These are phyloP conservation scores for Gymnopilus dilepis DNA, from an alignment of 768 basidiomycete genomes.

Conservation along the genomic window DNA sequence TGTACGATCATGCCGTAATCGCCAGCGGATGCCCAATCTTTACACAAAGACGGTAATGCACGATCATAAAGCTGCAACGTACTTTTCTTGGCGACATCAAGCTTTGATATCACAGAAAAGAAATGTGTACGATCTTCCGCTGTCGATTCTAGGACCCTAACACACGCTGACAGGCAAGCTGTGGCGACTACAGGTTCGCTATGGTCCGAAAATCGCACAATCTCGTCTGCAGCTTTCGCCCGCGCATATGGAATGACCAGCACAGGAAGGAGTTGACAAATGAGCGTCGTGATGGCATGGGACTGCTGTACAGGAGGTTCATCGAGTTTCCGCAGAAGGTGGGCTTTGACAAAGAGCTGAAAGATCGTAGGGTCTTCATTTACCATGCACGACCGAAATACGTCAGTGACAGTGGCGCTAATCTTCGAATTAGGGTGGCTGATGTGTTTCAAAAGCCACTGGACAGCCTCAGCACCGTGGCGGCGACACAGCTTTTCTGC, in stretches of 20 bases:
- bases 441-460: neutral
- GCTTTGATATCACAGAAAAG: neutral
- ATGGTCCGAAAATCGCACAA: neutral
- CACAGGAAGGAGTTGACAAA: neutral
- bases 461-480: neutral
- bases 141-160: neutral
- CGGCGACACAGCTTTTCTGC: conserved; percentile 1
- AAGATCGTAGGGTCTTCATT: neutral
- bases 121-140: conserved; percentile 3
- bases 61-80: neutral
- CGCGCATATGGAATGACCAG: conserved; percentile 2
- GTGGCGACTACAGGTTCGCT: neutral
- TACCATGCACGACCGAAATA: conserved; percentile 1
- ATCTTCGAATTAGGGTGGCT: neutral
- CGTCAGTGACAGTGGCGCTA: neutral
- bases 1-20: neutral
- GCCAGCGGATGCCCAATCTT: conserved; percentile 1
- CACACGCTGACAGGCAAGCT: neutral
- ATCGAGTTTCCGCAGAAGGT: neutral
- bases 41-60: conserved; percentile 1
- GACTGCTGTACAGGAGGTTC: neutral
- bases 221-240: neutral
- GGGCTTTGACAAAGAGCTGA: neutral
- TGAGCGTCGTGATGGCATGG: neutral
- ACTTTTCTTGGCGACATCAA: neutral